Evolutionary conservation across 495 filamentous ascomycete species (phyloP), one percentile per base, ranked within the genome.

Genomic region (Penicillium parvum): DNA sequence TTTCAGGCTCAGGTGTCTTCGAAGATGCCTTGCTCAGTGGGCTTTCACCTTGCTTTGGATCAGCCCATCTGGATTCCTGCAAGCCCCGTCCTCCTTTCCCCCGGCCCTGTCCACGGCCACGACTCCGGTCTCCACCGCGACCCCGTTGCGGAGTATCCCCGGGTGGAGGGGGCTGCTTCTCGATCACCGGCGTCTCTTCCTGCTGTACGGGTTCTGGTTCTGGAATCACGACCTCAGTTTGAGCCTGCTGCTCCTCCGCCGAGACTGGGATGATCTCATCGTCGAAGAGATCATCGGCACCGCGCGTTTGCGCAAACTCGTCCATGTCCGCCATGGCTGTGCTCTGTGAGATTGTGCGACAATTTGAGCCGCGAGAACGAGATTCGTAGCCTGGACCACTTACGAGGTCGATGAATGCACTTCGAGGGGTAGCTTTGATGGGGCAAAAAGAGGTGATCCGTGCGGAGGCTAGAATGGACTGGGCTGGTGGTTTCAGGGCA

Each of bases 251-350:
- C 26, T 68, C 50, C 40, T 65, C 63, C 3, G 58, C 58, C 2
- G 73, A 39, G 20, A 84, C 64, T 4, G 84, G 83, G 23, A 79
- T 79, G 49, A 86, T 83, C 52, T 86, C 84, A 53, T 87, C 83
- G 49, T 83, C 79, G 52, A 85, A 85, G 11, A 86, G 62, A 58
- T 86, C 82, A 48, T 88, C 83, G 11, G 73, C 75, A 8, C 71
- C 73, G 20, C 82, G 71, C 0, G 83, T 83, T 52, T 85, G 84
- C 12, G 82, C 82, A 49, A 85, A 85, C 42, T 68, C 65, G 46
- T 73, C 68, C 43, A 68, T 59, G 32, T 68, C 59, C 32, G 58
- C 53, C 56, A 62, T 64, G 16, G 19, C 3, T 20, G 12, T 6
- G 6, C 11, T 27, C 23, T 27, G 12, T 27, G 11, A 21, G 15